Evolutionary conservation across 176 grass and related monocot species (phyloP).

Genomic region (Eragrostis nindensis): DNA sequence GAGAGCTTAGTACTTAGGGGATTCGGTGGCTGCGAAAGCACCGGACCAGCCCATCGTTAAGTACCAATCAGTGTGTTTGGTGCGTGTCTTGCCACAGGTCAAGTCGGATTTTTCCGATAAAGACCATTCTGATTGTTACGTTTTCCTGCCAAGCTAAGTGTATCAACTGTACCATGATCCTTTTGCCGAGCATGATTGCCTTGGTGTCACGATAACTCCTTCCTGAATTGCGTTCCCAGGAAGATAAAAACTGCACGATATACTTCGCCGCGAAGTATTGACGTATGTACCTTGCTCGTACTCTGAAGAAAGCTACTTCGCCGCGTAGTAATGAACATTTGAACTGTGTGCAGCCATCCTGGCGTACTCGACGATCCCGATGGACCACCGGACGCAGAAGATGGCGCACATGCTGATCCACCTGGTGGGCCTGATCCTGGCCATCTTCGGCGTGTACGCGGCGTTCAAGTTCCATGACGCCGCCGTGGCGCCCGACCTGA

Average conservation of each 20-base stretch:
- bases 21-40: conserved; percentile 48
- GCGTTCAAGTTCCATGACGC: conserved; percentile 89
- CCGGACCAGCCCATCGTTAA: not conserved
- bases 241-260: not conserved
- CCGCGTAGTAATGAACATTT: not conserved
- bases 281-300: not conserved
- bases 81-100: conserved; percentile 36
- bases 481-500: conserved; percentile 54
- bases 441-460: conserved; percentile 82
- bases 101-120: conserved; percentile 17
- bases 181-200: not conserved
- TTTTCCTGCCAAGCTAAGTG: conserved; percentile 48
- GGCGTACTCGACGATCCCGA: conserved; percentile 66
- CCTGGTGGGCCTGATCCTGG: conserved; percentile 71
- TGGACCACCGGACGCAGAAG: conserved; percentile 54
- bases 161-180: not conserved
- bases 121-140: conserved; percentile 37
- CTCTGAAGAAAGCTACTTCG: not conserved
- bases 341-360: conserved; percentile 61
- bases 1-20: not conserved
- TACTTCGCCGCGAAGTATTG: not conserved
- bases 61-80: conserved; percentile 35
- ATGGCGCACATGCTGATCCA: conserved; percentile 80
- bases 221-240: not conserved
- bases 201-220: not conserved